Percentiles rank a stretch among this genome's conserved stretches.
Conservation (phyloP, 768 basidiomycete genomes). For the Termitomyces heimii region DNA sequence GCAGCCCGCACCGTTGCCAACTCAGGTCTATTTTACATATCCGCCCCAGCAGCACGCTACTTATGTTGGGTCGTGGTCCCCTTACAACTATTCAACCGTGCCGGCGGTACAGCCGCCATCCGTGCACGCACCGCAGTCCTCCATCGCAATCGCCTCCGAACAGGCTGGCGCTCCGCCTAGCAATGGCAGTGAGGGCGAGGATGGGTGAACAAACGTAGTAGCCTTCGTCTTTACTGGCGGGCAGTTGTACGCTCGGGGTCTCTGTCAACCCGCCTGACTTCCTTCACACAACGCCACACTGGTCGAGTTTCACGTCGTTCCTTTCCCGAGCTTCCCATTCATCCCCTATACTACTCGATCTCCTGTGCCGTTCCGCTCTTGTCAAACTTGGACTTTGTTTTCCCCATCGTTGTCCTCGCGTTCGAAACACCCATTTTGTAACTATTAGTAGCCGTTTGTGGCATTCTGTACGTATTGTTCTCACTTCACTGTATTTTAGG, state of each 20-base stretch:
- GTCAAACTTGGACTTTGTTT: conserved; percentile 1
- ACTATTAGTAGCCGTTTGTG: not conserved
- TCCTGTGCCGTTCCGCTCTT: not conserved
- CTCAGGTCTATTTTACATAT: conserved; percentile 8
- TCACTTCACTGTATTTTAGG: conserved; percentile 12
- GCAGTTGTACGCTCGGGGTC: conserved; percentile 16
- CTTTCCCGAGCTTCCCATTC: conserved; percentile 10
- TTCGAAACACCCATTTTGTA: conserved; percentile 4
- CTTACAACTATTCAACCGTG: conserved; percentile 7
- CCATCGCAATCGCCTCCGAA: conserved; percentile 10
- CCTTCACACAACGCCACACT: conserved; percentile 4
- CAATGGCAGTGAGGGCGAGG: not conserved
- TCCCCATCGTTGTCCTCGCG: conserved; percentile 1
- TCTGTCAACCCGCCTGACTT: conserved; percentile 13
- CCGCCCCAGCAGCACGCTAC: conserved; percentile 5
- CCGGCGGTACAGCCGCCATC: not conserved
- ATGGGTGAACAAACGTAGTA: not conserved
- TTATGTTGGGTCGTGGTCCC: not conserved
- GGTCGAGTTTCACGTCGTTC: conserved; percentile 3
- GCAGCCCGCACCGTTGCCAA: not conserved
- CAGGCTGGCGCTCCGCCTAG: not conserved
- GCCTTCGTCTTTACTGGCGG: not conserved
- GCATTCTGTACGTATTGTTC: conserved; percentile 2
- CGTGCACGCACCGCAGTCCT: conserved; percentile 12
- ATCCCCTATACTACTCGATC: not conserved